These are phyloP conservation scores for Cutaneotrichosporon cyanovorans DNA, from an alignment of 1,284 basidiomycete species.

Conservation along the genomic window DNA sequence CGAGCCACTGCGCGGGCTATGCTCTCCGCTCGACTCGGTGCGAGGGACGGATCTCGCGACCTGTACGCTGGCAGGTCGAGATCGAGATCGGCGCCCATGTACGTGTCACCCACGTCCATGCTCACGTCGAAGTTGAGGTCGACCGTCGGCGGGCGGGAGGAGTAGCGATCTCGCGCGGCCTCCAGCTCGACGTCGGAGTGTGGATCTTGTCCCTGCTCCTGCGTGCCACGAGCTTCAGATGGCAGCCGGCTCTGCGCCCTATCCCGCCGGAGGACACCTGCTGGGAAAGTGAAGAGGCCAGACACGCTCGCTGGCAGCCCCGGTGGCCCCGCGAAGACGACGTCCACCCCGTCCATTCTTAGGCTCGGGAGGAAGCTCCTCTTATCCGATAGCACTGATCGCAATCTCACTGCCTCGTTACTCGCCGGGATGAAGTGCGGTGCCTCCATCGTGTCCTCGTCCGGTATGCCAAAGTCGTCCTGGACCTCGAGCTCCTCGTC, in stretches of 20 bases:
- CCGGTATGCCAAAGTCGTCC: too few relatives aligned
- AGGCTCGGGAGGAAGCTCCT: constrained; percentile 73
- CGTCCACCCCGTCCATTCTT: constrained; percentile 58
- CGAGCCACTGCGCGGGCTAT: background rate
- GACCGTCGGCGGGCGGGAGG: constrained; percentile 2
- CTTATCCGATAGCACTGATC: constrained; percentile 73
- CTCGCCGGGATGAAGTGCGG: constrained; percentile 70
- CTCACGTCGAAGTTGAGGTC: constrained; percentile 10
- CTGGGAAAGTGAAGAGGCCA: constrained; percentile 74
- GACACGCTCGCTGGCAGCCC: constrained; percentile 61
- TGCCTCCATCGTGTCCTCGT: constrained; percentile 41
- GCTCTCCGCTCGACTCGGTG: constrained; percentile 26
- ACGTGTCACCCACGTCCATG: constrained; percentile 7
- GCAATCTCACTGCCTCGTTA: constrained; percentile 66
- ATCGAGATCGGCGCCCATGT: background rate
- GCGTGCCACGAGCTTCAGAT: too few relatives aligned
- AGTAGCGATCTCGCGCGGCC: constrained; percentile 7
- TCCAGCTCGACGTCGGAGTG: constrained; percentile 16
- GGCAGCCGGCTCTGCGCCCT: constrained; percentile 22
- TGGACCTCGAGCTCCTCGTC: constrained; percentile 63
- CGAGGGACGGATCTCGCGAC: constrained; percentile 1
- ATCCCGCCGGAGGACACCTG: constrained; percentile 48
- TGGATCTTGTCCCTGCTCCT: background rate
- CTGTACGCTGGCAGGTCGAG: background rate
- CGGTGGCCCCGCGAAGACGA: constrained; percentile 71